Base-by-base conservation (phyloP, 179 eudicot genomes). In the Actinidia chinensis region DNA sequence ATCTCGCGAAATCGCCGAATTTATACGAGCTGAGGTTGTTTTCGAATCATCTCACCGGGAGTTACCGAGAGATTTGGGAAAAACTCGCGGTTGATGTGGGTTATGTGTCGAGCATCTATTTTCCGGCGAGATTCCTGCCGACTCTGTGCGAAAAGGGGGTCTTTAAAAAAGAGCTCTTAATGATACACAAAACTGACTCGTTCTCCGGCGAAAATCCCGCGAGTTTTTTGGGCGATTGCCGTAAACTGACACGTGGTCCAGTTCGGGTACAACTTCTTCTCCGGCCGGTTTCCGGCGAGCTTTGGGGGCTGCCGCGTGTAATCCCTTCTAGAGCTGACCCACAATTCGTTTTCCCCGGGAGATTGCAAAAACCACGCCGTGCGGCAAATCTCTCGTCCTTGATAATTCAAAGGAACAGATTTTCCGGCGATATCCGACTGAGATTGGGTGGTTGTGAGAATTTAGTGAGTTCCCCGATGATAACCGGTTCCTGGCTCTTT, bases 221-320 rank as follows among this genome's bases (percentile, higher is more conserved):
- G 56, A 85, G 83, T 74, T 81, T 91, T n/a, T n/a, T n/a, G 7
- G 82, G 84, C 6, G 76, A 85, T 12, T 94, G 98, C 71, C 43
- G 72, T 78, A 86, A 82, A 73, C 73, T 94, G 66, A 48, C 71
- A 2, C 88, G 98, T 0, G 85, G n/a, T 93, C 11, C 73, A 97
- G 15, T 44, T 94, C 5, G 84, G 86, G 18, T 74, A 74, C 46
- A 94, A 94, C 46, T 54, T 46, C 28, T 83, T 94, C 0, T 87
- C 90, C 67, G 98, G 97, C 43, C 83, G 79, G 13, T 89, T 94
- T 22, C 97, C 97, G 28, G 78, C 44, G 0, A 80, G 75, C 75
- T 93, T 63, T 92, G 97, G 97, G 97, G 91, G 0, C 83, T 94
- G 0, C 97, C 97, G 0, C 87, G 81, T 5, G 80, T 91, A 1